Base-by-base conservation (phyloP, 169 alveolate genomes). In the Ophryocystis elektroscirrha region DNA sequence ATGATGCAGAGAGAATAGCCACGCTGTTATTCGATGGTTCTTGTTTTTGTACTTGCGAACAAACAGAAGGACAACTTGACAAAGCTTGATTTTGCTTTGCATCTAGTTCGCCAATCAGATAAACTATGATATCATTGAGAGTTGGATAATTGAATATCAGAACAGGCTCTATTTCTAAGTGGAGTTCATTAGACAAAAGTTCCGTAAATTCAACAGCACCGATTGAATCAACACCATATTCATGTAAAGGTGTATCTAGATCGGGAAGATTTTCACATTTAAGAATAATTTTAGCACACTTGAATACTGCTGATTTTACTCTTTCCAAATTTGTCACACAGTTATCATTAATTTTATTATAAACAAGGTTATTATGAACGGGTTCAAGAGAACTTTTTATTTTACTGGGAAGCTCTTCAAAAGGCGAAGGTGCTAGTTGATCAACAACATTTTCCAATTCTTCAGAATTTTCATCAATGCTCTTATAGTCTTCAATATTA, bases 101-200 rank as follows among this genome's bases (percentile, higher is more conserved):
- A 41, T 52, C 56, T 2, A 61, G 36, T 42, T 52, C 59, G 32
- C 51, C 43, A 19, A 49, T 61, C 22, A 61, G 19, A 51, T 65
- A 69, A 32, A 61, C 71, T 4, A 59, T 53, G 6, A 69, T 59
- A 44, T 69, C 78, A 22, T 39, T 36, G 47, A 65, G 52, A 5
- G 78, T 69, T 15, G 78, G 78, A 44, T 69, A 69, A 29, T 69
- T 69, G 51, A 69, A 69, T 42, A 69, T 36, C 36, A 69, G 43
- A 37, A 74, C 65, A 36, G 78, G 69, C 19, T 69, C 78, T 9
- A 69, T 28, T 16, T 59, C 68, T 18, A 69, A 48, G 45, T 53
- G 51, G 15, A 69, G 51, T 36, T 52, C 66, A 15, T 60, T 63
- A 37, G 65, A 54, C 26, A 65, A 56, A 29, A 52, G 58, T 45